Evolutionary conservation across 192 early-diverging fungal species (phyloP), one percentile per base, ranked within the genome.

Genomic region (Backusella parvicylindrica): DNA sequence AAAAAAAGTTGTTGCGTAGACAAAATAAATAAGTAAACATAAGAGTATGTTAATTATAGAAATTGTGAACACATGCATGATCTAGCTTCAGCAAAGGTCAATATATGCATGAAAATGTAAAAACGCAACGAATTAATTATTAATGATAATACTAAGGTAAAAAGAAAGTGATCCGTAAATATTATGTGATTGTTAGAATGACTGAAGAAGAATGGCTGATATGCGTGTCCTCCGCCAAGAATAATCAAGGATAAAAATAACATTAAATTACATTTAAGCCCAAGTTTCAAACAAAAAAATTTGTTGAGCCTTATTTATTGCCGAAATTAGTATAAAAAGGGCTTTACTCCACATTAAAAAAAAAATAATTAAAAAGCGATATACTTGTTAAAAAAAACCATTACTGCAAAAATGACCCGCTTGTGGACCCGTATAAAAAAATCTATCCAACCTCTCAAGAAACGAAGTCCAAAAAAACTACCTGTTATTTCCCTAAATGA

Each of bases 321-420:
- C 50, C 50, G 50, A 56, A 56, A 56, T 26, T 56, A 56, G 50
- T 56, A 56, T 56, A 56, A 23, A 56, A 56, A 56, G 50, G 50
- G 2, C 9, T 23, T 56, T 56, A 23, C 23, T 56, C 7, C 49
- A 4, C 43, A 47, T 47, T 47, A 47, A 47, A 47, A 47, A n/a
- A 16, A 6, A n/a, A 16, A n/a, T 47, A 56, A 23, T 23, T 37
- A 56, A 56, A 56, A 56, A 56, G 23, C n/a, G 23, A 56, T 23
- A 60, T 28, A 60, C 53, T 4, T 60, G 9, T 2, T 47, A n/a
- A 13, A 26, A 11, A n/a, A 28, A 60, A 26, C 21, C 6, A 3
- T 36, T 67, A 38, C 11, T 36, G 26, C n/a, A 37, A 38, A 37
- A 37, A 68, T 68, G 66, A 23, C 32, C 32, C 66, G 33, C 16